phyloP scores from a whole-genome alignment of 2,329 filamentous ascomycete genomes.

The Paramyrothecium sp. region DNA sequence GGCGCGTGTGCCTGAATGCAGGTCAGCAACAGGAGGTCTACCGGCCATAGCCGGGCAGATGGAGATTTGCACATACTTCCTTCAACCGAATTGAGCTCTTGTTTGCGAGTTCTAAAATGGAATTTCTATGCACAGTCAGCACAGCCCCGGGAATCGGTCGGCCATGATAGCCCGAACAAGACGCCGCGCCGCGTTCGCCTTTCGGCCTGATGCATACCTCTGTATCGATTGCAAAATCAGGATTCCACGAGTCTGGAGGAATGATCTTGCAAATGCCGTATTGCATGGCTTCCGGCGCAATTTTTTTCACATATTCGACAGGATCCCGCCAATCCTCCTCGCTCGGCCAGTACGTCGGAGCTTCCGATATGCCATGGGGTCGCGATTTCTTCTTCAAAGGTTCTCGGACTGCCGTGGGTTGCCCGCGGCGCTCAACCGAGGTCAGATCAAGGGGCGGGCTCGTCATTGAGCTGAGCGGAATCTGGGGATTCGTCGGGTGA shows the following conservation, averaged over 20 bases:
- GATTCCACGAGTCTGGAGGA: constrained; percentile 90
- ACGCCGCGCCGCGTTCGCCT: constrained; percentile 1
- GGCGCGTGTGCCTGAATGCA: constrained; percentile 74
- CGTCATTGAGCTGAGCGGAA: constrained; percentile 54
- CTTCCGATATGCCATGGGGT: constrained; percentile 82
- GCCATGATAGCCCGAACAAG: background rate
- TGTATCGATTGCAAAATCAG: constrained; percentile 92
- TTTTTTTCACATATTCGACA: constrained; percentile 90
- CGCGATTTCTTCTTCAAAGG: constrained; percentile 73
- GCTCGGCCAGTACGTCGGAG: constrained; percentile 85
- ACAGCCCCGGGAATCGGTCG: background rate
- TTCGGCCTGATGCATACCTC: constrained; percentile 58
- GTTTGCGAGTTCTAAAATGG: constrained; percentile 92
- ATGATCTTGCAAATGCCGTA: constrained; percentile 96
- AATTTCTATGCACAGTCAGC: constrained; percentile 64
- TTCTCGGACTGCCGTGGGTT: constrained; percentile 74
- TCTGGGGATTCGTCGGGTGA: constrained; percentile 47
- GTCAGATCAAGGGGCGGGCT: constrained; percentile 73
- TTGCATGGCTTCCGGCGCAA: constrained; percentile 78
- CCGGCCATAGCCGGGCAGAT: too few relatives aligned
- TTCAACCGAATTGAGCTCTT: constrained; percentile 97
- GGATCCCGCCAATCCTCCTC: constrained; percentile 95
- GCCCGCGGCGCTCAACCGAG: constrained; percentile 88
- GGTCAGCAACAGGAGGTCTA: constrained; percentile 28
- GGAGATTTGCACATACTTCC: constrained; percentile 65